phyloP scores from a whole-genome alignment of 2,329 filamentous ascomycete genomes.

The Catunica adiposa region DNA sequence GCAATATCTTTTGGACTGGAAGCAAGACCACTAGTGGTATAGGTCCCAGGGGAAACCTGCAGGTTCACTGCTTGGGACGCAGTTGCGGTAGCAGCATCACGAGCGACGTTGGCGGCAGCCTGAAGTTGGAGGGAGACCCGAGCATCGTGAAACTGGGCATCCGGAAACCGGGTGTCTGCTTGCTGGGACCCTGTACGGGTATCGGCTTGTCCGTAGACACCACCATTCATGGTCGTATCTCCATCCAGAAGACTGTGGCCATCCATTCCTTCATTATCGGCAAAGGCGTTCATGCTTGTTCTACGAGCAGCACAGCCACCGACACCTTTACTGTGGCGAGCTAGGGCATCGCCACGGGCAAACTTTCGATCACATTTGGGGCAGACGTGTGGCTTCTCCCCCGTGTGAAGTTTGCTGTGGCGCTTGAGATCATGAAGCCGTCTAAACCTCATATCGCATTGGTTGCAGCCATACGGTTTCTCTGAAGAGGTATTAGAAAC shows the following conservation, averaged over 20 bases:
- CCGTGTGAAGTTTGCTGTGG: conserved; percentile 90
- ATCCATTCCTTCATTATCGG: conserved; percentile 57
- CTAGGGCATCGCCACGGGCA: conserved; percentile 84
- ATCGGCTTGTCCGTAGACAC: conserved; percentile 26
- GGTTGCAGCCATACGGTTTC: conserved; percentile 87
- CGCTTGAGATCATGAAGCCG: conserved; percentile 89
- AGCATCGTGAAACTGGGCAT: conserved; percentile 9
- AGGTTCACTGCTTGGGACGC: background rate
- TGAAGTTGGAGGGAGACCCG: conserved; percentile 12
- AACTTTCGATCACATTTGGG: conserved; percentile 90
- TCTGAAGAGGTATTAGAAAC: conserved; percentile 30
- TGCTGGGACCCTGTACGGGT: conserved; percentile 29
- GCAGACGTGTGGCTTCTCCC: conserved; percentile 87
- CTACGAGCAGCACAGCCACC: conserved; percentile 87
- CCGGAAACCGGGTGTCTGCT: conserved; percentile 1
- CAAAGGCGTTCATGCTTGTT: conserved; percentile 70
- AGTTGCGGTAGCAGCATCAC: conserved; percentile 25
- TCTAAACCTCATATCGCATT: conserved; percentile 84
- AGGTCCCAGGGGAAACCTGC: conserved; percentile 29
- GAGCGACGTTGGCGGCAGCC: background rate
- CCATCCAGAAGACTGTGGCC: conserved; percentile 32
- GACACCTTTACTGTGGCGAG: conserved; percentile 86
- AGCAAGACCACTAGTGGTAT: conserved; percentile 57
- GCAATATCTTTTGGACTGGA: conserved; percentile 64
- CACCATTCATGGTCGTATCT: conserved; percentile 37